phyloP scores from a whole-genome alignment of 2,329 filamentous ascomycete genomes.

The Macrophomina pseudophaseolina region DNA sequence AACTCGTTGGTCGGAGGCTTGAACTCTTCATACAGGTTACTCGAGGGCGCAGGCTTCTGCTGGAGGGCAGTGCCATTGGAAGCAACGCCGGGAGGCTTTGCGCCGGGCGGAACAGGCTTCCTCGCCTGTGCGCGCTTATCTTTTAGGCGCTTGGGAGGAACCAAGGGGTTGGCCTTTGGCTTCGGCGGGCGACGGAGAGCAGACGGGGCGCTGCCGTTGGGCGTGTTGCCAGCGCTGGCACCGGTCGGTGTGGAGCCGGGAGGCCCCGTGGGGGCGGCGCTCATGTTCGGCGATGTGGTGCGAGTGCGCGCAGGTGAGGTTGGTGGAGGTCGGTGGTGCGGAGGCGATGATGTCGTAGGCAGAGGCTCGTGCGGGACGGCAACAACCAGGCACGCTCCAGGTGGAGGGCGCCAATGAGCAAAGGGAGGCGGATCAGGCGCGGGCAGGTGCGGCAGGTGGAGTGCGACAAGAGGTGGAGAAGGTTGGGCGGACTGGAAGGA shows the following conservation, averaged over 20 bases:
- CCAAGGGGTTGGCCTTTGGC: constrained; percentile 44
- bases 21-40: constrained; percentile 17
- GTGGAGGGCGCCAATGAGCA: neutral
- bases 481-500: neutral
- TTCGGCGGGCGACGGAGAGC: constrained; percentile 40
- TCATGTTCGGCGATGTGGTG: constrained; percentile 20
- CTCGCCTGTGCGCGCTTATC: constrained; percentile 21
- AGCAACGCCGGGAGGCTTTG: constrained; percentile 10
- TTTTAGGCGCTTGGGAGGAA: constrained; percentile 28
- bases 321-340: neutral
- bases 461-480: neutral
- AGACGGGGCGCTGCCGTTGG: constrained; percentile 42
- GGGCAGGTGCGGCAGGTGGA: neutral
- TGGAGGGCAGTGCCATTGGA: constrained; percentile 15
- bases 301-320: neutral
- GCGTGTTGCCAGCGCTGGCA: constrained; percentile 29
- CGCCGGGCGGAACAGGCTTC: neutral
- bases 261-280: constrained; percentile 34
- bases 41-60: constrained; percentile 8
- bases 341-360: constrained; percentile 14
- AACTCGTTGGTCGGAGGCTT: constrained; percentile 4
- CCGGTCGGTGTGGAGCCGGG: constrained; percentile 35
- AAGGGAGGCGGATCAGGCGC: neutral
- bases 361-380: constrained; percentile 2
- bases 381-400: neutral